These are phyloP conservation scores for Diutina neorugosa DNA, from an alignment of 1,139 yeast genomes.

Conservation along the genomic window DNA sequence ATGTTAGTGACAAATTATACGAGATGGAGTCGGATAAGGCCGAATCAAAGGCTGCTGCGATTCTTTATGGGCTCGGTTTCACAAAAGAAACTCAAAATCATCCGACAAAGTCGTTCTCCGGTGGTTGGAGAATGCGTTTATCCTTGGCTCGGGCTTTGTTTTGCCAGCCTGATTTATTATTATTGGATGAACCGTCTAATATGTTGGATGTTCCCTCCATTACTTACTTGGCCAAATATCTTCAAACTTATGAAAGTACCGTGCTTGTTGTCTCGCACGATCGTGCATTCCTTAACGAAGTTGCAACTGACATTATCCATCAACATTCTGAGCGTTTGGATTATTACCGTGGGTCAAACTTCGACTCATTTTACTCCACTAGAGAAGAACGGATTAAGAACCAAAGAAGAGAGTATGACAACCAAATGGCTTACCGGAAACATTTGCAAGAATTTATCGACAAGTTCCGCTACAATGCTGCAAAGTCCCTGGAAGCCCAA, in stretches of 20 bases:
- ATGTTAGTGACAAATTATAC: conserved; percentile 65
- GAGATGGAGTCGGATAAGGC: conserved; percentile 98
- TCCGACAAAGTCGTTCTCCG: conserved; percentile 87
- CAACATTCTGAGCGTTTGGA: conserved; percentile 96
- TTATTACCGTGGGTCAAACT: conserved; percentile 89
- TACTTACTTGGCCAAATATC: conserved; percentile 79
- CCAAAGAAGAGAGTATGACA: conserved; percentile 89
- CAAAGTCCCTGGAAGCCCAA: conserved; percentile 94
- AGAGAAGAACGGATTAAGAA: conserved; percentile 92
- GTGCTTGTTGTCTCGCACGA: conserved; percentile 96
- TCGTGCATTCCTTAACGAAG: conserved; percentile 91
- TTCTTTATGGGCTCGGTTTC: conserved; percentile 85
- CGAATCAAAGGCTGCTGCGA: conserved; percentile 95
- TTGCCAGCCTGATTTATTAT: conserved; percentile 87
- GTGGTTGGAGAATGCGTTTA: conserved; percentile 99
- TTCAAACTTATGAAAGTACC: conserved; percentile 84
- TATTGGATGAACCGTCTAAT: conserved; percentile 97
- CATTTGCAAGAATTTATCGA: conserved; percentile 92
- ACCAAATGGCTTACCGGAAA: conserved; percentile 90
- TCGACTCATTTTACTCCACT: conserved; percentile 85
- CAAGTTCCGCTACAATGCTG: conserved; percentile 94
- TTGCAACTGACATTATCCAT: conserved; percentile 94
- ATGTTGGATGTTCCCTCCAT: conserved; percentile 99
- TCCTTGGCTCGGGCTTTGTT: conserved; percentile 96
- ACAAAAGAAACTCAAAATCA: conserved; percentile 72